Conservation (phyloP, 306 rosid species). For the Quercus glauca region DNA sequence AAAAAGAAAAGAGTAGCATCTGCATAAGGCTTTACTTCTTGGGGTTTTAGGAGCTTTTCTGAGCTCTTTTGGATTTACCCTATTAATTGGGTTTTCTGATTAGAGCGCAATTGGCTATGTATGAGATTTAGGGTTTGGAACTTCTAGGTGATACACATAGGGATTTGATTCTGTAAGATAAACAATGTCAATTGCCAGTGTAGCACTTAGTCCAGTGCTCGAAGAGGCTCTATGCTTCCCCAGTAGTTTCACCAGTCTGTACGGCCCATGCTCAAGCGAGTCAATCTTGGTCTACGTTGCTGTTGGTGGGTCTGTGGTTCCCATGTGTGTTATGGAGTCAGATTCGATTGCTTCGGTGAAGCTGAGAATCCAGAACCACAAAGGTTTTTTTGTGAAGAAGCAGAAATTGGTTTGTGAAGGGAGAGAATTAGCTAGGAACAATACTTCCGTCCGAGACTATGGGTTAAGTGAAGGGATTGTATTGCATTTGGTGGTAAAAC, state of each 20-base stretch:
- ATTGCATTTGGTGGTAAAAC: conserved; percentile 61
- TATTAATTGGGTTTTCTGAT: not conserved
- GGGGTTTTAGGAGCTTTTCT: conserved; percentile 1
- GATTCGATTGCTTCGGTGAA: conserved; percentile 79
- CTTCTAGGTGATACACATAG: conserved; percentile 30
- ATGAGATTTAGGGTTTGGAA: conserved; percentile 28
- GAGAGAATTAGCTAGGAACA: conserved; percentile 64
- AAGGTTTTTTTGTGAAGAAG: conserved; percentile 61
- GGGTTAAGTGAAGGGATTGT: conserved; percentile 69
- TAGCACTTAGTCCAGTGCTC: conserved; percentile 42
- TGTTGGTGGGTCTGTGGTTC: conserved; percentile 61
- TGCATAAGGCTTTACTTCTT: conserved; percentile 17
- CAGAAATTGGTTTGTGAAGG: conserved; percentile 73
- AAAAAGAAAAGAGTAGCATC: conserved; percentile 3
- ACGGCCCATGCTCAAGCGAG: conserved; percentile 27
- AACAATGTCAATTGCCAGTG: conserved; percentile 50
- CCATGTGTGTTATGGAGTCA: conserved; percentile 58
- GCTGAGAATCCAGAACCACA: conserved; percentile 62
- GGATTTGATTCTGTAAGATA: conserved; percentile 35
- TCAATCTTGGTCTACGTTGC: conserved; percentile 56
- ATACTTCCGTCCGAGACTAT: conserved; percentile 59
- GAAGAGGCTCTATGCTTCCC: conserved; percentile 30
- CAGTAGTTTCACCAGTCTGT: conserved; percentile 9
- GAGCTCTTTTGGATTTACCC: conserved; percentile 10
- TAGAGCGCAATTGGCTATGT: not conserved